A percentile compares a stretch with the other conserved stretches of the same genome.
Evolutionary conservation across 2,329 filamentous ascomycete species (phyloP).

Genomic region (Aspergillus nomiae): DNA sequence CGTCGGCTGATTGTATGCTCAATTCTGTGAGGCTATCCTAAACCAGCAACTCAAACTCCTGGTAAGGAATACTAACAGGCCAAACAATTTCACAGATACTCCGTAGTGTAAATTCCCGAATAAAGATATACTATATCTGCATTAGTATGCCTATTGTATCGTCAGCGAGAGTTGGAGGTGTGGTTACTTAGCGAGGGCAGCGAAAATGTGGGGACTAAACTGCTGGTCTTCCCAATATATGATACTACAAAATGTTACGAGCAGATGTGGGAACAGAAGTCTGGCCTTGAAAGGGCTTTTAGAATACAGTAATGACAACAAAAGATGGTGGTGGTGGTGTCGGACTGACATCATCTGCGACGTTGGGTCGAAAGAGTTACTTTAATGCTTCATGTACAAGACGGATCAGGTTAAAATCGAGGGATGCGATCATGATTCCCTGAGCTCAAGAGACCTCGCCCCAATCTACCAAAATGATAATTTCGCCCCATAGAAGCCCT

Average conservation of each 20-base stretch:
- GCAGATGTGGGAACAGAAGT: not conserved
- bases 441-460: not conserved
- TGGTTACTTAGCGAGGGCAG: not conserved
- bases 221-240: not conserved
- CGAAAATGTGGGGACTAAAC: not conserved
- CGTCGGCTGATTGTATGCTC: not conserved
- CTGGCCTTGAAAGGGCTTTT: not conserved
- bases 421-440: not conserved
- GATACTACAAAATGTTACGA: not conserved
- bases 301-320: not conserved
- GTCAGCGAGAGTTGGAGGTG: not conserved
- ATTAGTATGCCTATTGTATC: not conserved
- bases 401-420: conserved; percentile 4
- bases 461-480: not conserved
- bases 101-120: no score
- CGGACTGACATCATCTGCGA: not conserved
- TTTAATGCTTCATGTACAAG: conserved; percentile 15
- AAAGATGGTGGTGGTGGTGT: not conserved
- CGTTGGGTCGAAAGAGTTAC: not conserved
- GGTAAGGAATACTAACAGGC: not conserved
- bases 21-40: not conserved
- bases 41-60: not conserved
- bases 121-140: not conserved
- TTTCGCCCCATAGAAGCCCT: not conserved
- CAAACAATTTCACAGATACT: not conserved